Evolutionary conservation across 192 early-diverging fungal species (phyloP).

Genomic region (Coemansia sp.): DNA sequence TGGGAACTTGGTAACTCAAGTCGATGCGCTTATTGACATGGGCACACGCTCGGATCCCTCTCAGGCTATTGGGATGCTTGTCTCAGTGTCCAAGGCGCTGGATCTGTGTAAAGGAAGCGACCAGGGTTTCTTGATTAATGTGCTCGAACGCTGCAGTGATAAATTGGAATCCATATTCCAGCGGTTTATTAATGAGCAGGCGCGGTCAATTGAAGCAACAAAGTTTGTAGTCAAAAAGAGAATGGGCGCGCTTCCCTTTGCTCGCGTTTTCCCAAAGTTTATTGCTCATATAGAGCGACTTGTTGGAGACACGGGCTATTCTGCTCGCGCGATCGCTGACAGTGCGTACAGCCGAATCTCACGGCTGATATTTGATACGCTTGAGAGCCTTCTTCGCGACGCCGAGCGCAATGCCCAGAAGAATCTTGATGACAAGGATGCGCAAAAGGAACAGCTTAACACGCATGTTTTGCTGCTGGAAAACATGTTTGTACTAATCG

Average conservation of each 20-base stretch:
- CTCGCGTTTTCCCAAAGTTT: slow-evolving; percentile 87
- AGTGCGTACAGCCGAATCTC: slow-evolving; percentile 82
- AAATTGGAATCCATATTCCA: slow-evolving; percentile 74
- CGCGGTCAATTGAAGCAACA: slow-evolving; percentile 87
- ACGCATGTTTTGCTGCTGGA: slow-evolving; percentile 84
- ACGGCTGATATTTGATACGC: slow-evolving; percentile 80
- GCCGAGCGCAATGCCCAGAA: slow-evolving; percentile 60
- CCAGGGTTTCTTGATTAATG: slow-evolving; percentile 67
- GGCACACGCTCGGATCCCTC: slow-evolving; percentile 72
- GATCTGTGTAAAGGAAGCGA: slow-evolving; percentile 70
- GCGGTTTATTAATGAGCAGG: slow-evolving; percentile 83
- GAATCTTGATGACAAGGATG: slow-evolving; percentile 78
- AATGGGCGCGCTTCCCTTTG: slow-evolving; percentile 85
- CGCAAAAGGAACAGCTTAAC: slow-evolving; percentile 80
- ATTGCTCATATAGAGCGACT: slow-evolving; percentile 67
- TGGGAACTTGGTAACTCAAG: slow-evolving; percentile 68
- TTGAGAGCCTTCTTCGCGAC: slow-evolving; percentile 80
- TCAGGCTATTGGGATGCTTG: slow-evolving; percentile 84
- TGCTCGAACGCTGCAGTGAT: slow-evolving; percentile 67
- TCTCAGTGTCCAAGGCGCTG: slow-evolving; percentile 67
- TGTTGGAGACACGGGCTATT: slow-evolving; percentile 58
- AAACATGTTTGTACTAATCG: slow-evolving; percentile 94
- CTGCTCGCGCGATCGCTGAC: slow-evolving; percentile 70
- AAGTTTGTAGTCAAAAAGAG: slow-evolving; percentile 85
- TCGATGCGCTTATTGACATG: slow-evolving; percentile 73